These are phyloP conservation scores for Alopecurus myosuroides DNA, from an alignment of 176 grass and related monocot species.

Conservation along the genomic window DNA sequence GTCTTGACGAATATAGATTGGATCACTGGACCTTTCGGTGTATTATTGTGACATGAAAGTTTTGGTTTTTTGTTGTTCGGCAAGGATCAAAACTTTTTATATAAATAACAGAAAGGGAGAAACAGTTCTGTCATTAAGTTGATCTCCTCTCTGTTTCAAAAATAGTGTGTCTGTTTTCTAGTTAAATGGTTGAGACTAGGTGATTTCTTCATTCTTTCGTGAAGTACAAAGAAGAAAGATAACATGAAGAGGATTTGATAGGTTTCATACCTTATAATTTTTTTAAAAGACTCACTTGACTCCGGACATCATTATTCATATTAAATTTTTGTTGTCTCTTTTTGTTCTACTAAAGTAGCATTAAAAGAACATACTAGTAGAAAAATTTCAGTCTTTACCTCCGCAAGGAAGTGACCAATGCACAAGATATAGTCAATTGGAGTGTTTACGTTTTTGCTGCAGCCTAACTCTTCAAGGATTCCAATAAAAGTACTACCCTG, in stretches of 20 bases:
- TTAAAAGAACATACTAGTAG: not conserved
- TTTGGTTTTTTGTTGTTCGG: not conserved
- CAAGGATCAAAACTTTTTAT: not conserved
- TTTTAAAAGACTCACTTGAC: not conserved
- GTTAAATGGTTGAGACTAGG: not conserved
- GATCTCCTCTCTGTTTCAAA: not conserved
- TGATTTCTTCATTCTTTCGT: not conserved
- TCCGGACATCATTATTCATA: not conserved
- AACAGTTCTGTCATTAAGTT: not conserved
- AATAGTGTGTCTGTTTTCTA: not conserved
- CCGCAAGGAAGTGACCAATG: conserved; percentile 84
- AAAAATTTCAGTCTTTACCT: conserved; percentile 55
- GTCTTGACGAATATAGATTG: not conserved
- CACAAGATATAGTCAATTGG: conserved; percentile 91
- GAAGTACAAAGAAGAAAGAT: not conserved
- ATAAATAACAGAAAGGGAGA: not conserved
- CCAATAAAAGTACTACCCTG: conserved; percentile 82
- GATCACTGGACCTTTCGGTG: not conserved
- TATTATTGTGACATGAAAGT: not conserved
- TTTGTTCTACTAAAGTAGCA: not conserved
- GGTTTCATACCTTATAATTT: not conserved
- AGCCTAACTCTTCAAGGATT: conserved; percentile 76
- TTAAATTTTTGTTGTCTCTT: not conserved
- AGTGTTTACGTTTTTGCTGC: conserved; percentile 69
- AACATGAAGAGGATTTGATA: not conserved